Conservation (phyloP, 805 yeast genomes). For the Yamadazyma insecticola region DNA sequence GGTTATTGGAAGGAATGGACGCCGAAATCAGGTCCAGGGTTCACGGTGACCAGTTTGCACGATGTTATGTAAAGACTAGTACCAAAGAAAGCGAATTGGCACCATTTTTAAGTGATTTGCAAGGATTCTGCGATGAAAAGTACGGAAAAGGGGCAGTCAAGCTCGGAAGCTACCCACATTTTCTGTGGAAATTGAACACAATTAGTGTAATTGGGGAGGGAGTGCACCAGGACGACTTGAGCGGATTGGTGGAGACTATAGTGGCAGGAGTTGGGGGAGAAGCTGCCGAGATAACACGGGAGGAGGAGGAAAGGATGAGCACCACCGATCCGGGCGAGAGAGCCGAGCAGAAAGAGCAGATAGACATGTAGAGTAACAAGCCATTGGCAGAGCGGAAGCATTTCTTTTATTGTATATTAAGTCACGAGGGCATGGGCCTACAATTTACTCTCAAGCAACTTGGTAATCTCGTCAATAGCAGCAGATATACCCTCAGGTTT, state of each 20-base stretch:
- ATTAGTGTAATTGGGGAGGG: constrained; percentile 66
- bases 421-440: too few relatives aligned
- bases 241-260: constrained; percentile 43
- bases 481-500: constrained; percentile 61
- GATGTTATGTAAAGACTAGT: constrained; percentile 60
- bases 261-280: constrained; percentile 39
- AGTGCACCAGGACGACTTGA: constrained; percentile 24
- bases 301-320: constrained; percentile 50
- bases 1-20: constrained; percentile 44
- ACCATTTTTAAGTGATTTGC: constrained; percentile 52
- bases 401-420: too few relatives aligned
- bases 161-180: constrained; percentile 84
- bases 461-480: constrained; percentile 70
- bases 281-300: constrained; percentile 55
- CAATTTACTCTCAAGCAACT: constrained; percentile 58
- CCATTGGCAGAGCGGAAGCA: too few relatives aligned
- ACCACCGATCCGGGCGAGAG: constrained; percentile 19
- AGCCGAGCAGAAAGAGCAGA: too few relatives aligned
- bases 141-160: constrained; percentile 43
- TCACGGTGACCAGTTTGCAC: constrained; percentile 8
- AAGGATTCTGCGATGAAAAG: constrained; percentile 29
- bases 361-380: too few relatives aligned
- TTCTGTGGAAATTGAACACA: constrained; percentile 57
- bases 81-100: constrained; percentile 67
- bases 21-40: constrained; percentile 27